These are phyloP conservation scores for Vanderwaltozyma yarrowii DNA, from an alignment of 805 yeast genomes.

Conservation along the genomic window DNA sequence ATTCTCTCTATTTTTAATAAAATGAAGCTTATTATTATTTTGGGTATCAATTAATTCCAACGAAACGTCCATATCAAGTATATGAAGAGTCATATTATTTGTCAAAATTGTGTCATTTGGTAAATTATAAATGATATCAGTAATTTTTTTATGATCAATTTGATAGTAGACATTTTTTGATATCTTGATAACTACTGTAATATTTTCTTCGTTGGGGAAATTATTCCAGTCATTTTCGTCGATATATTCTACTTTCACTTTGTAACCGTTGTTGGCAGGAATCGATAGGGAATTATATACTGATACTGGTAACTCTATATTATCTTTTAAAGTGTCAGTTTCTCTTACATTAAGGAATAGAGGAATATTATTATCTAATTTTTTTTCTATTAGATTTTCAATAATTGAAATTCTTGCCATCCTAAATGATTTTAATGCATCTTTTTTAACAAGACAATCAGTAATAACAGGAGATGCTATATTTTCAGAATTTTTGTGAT, in stretches of 20 bases:
- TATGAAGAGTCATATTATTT: neutral
- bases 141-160: neutral
- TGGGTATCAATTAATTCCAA: neutral
- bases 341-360: neutral
- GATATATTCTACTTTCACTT: neutral
- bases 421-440: neutral
- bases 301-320: neutral
- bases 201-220: neutral
- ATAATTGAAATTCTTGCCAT: conserved; percentile 27
- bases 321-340: neutral
- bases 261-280: conserved; percentile 6
- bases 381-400: conserved; percentile 11
- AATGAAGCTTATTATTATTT: neutral
- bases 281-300: conserved; percentile 6
- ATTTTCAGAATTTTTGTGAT: too few species aligned
- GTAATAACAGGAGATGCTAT: too few species aligned
- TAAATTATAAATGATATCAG: neutral
- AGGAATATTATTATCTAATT: neutral
- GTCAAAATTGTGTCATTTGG: neutral
- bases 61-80: neutral
- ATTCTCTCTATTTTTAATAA: neutral
- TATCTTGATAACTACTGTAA: neutral
- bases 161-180: neutral
- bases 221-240: neutral
- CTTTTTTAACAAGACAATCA: too few species aligned